Conservation (phyloP, 1,284 basidiomycete genomes). For the Microbotryum lychnidis-dioicae region DNA sequence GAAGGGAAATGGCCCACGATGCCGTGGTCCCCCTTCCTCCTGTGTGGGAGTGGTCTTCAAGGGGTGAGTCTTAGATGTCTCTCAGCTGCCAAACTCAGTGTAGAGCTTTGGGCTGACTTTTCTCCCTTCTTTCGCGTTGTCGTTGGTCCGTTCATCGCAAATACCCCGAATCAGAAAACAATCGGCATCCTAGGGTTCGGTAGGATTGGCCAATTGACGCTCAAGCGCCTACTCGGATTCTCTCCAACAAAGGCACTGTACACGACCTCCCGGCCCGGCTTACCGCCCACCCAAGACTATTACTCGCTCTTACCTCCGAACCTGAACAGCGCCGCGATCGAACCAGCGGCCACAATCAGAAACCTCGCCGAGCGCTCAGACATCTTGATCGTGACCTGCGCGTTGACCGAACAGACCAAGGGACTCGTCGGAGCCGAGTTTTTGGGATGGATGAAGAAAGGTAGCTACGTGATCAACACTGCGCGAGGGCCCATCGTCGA, state of each 20-base stretch:
- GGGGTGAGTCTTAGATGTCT: constrained; percentile 5
- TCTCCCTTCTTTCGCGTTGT: constrained; percentile 43
- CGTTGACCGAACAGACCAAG: constrained; percentile 62
- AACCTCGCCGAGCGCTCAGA: constrained; percentile 67
- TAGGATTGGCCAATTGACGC: constrained; percentile 73
- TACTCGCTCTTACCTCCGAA: constrained; percentile 14
- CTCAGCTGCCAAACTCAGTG: not conserved
- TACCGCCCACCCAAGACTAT: constrained; percentile 22
- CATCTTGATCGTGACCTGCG: constrained; percentile 72
- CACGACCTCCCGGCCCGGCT: constrained; percentile 38
- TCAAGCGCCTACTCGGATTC: constrained; percentile 68
- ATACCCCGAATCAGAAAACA: constrained; percentile 42
- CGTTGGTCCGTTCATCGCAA: not conserved
- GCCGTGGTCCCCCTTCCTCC: constrained; percentile 70
- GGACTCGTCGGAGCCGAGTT: constrained; percentile 66
- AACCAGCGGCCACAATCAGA: constrained; percentile 41
- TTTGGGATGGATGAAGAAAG: constrained; percentile 73
- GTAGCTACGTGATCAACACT: constrained; percentile 69
- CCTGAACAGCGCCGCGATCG: constrained; percentile 13
- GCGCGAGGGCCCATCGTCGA: constrained; percentile 66
- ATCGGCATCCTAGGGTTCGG: constrained; percentile 91
- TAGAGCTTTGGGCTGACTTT: constrained; percentile 45
- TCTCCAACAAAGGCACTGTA: constrained; percentile 63
- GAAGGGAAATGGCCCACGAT: constrained; percentile 50
- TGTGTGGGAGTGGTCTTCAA: constrained; percentile 60